Evolutionary conservation across 2,329 filamentous ascomycete genomes (phyloP).

Genomic region (Aspergillus quadricinctus): DNA sequence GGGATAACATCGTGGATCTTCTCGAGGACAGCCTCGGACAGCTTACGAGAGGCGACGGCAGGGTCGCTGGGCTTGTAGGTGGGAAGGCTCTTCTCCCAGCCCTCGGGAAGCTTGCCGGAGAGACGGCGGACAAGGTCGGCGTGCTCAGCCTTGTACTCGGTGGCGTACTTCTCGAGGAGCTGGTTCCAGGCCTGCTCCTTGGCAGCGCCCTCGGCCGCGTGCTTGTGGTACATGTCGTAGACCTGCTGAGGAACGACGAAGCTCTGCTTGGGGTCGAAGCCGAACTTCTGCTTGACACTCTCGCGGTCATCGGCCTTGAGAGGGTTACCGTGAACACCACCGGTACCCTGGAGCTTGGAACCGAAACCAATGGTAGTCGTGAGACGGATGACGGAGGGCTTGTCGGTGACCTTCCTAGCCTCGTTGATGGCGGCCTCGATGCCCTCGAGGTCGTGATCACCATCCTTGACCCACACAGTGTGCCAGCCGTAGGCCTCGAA

Average conservation of each 20-base stretch:
- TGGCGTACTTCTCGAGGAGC: slow-evolving; percentile 79
- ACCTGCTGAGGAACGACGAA: slow-evolving; percentile 94
- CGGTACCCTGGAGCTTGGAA: slow-evolving; percentile 86
- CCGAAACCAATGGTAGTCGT: slow-evolving; percentile 97
- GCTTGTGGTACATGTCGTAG: slow-evolving; percentile 85
- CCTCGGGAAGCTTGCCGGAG: slow-evolving; percentile 79
- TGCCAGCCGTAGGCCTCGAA: slow-evolving; percentile 99
- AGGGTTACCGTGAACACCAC: slow-evolving; percentile 92
- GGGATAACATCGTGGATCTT: slow-evolving; percentile 80
- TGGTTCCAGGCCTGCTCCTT: slow-evolving; percentile 93
- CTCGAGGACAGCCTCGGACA: slow-evolving; percentile 88
- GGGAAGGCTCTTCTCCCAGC: slow-evolving; percentile 92
- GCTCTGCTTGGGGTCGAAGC: slow-evolving; percentile 89
- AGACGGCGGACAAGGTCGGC: slow-evolving; percentile 78
- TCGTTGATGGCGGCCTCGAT: slow-evolving; percentile 87
- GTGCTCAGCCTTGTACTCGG: slow-evolving; percentile 72
- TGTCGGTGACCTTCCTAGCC: slow-evolving; percentile 84
- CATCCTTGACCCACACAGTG: slow-evolving; percentile 74
- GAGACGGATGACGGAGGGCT: slow-evolving; percentile 95
- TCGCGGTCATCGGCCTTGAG: slow-evolving; percentile 92
- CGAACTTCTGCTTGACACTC: slow-evolving; percentile 90
- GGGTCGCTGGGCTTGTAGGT: slow-evolving; percentile 81
- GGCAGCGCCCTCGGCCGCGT: slow-evolving; percentile 78
- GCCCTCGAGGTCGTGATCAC: slow-evolving; percentile 78
- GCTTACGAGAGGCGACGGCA: slow-evolving; percentile 88